Base-by-base conservation (phyloP, 169 alveolate species). In the Plasmodium reichenowi region DNA sequence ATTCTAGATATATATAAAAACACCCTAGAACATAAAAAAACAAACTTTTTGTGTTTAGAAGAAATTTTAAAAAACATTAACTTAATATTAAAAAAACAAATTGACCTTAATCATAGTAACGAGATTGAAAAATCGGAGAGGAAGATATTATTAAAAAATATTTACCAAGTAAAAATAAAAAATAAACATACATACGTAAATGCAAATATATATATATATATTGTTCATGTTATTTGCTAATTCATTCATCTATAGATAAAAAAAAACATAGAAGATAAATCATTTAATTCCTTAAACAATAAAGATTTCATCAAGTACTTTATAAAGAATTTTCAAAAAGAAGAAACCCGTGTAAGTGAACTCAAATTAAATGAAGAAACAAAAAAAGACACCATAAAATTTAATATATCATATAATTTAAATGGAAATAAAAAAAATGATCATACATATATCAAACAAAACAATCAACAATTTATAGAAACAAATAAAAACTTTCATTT, bases 21-120 rank as follows among this genome's bases (percentile, higher is more conserved):
- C 17, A 76, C 88, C 20, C 10, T 63, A 22, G 88, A 76, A 52
- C 88, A 76, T 38, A 76, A 76, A 68, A 48, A 76, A 45, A 76
- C 75, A 20, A 76, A 76, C 43, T 63, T 63, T 66, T 17, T 76
- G 29, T 76, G 88, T 67, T 68, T 76, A 52, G 88, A 76, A 54
- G 88, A 76, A 38, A 76, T 76, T 43, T 58, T 76, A 52, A 76
- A 76, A 54, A 76, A 76, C 24, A 62, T 63, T 26, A 67, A 43
- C 13, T 68, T 76, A 50, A 63, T 76, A 9, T 54, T 76, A 43
- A 58, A 76, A 38, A 10, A 26, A 17, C 88, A 76, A 76, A 62
- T 63, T 52, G 63, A 76, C 63, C 63, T 76, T 10, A 62, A 54
- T 56, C 50, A 63, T 6, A 45, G 54, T 3, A 17, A 32, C 66